Conservation (phyloP, 2,329 filamentous ascomycete species). For the Fusarium pseudonygamai region DNA sequence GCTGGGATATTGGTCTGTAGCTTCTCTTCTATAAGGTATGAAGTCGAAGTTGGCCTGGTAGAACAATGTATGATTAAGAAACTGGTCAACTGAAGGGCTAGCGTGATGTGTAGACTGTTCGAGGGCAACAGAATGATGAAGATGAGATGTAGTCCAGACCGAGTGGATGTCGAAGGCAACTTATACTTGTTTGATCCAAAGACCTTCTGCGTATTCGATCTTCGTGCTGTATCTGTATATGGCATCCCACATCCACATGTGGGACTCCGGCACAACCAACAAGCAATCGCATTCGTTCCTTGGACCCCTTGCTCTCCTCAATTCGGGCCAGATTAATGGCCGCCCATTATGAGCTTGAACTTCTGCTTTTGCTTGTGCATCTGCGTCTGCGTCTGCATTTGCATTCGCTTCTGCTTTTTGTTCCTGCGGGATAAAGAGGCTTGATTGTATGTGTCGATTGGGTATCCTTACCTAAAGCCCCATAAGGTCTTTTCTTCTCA, state of each 20-base stretch:
- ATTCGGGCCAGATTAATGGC: conserved; percentile 26
- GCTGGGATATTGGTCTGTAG: background rate
- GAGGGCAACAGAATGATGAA: background rate
- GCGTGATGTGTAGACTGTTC: background rate
- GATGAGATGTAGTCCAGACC: conserved; percentile 25
- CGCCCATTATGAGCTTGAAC: conserved; percentile 41
- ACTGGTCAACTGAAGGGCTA: background rate
- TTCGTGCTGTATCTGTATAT: conserved; percentile 42
- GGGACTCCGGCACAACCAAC: conserved; percentile 46
- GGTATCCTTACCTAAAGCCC: conserved; percentile 52
- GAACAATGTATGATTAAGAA: background rate
- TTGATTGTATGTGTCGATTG: conserved; percentile 50
- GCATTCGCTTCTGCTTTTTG: conserved; percentile 23
- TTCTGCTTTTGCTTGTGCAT: conserved; percentile 19
- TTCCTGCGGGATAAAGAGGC: conserved; percentile 50
- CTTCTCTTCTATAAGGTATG: background rate
- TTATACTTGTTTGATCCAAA: conserved; percentile 49
- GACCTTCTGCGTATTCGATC: conserved; percentile 21
- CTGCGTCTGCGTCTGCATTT: conserved; percentile 16
- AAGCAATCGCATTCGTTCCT: conserved; percentile 39
- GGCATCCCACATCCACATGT: conserved; percentile 42
- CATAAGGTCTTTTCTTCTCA: conserved; percentile 43
- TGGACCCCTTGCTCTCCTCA: conserved; percentile 25
- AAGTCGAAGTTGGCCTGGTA: background rate
- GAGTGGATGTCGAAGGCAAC: conserved; percentile 49